These are phyloP conservation scores for Lecanicillium sp. DNA, from an alignment of 2,329 filamentous ascomycete genomes.

Conservation along the genomic window DNA sequence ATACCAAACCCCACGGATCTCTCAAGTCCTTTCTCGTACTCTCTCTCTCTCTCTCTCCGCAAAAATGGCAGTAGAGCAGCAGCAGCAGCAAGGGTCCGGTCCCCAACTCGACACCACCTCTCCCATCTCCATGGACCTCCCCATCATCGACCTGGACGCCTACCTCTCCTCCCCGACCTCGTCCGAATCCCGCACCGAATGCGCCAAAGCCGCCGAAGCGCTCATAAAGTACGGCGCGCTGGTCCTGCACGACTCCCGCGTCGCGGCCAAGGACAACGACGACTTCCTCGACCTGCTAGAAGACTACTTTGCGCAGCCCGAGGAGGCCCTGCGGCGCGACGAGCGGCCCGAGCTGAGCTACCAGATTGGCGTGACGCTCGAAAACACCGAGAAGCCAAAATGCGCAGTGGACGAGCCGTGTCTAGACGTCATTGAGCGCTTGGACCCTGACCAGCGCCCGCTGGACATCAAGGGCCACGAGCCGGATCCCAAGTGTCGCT, in stretches of 20 bases:
- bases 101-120: constrained; percentile 12
- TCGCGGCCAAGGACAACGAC: constrained; percentile 45
- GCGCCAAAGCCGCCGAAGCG: constrained; percentile 43
- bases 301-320: constrained; percentile 54
- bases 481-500: constrained; percentile 54
- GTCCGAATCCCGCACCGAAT: constrained; percentile 39
- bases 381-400: constrained; percentile 56
- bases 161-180: constrained; percentile 39
- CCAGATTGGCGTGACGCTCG: constrained; percentile 54
- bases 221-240: constrained; percentile 53
- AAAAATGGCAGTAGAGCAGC: too few species aligned
- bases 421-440: constrained; percentile 45
- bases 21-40: not conserved
- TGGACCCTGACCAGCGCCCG: constrained; percentile 46
- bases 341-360: constrained; percentile 51
- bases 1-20: not conserved
- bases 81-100: too few species aligned
- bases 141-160: constrained; percentile 50
- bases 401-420: constrained; percentile 55
- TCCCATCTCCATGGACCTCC: constrained; percentile 43
- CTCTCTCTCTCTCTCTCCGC: not conserved
- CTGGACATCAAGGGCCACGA: constrained; percentile 48
- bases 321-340: constrained; percentile 35
- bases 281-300: constrained; percentile 54
- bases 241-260: constrained; percentile 51